A percentile compares a stretch with the other conserved stretches of the same genome.
These are phyloP conservation scores for Penicillium cosmopolitanum DNA, from an alignment of 495 filamentous ascomycete genomes.

Conservation along the genomic window DNA sequence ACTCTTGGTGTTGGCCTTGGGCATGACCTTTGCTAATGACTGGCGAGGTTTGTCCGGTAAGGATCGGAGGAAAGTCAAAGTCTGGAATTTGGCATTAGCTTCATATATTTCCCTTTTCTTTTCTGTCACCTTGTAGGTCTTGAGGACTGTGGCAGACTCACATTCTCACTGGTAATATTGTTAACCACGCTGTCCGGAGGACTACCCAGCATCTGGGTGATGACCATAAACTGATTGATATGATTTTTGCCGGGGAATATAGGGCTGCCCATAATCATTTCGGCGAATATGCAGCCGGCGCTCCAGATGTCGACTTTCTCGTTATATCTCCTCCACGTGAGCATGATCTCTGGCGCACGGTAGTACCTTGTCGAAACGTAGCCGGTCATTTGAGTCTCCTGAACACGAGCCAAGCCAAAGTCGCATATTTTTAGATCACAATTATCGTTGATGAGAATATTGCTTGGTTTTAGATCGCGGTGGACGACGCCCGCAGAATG, in stretches of 20 bases:
- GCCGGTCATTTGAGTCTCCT: slow-evolving; percentile 98
- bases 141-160: slow-evolving; percentile 42
- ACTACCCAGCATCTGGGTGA: slow-evolving; percentile 91
- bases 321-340: slow-evolving; percentile 99
- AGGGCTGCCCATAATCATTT: slow-evolving; percentile 97
- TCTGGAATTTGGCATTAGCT: slow-evolving; percentile 56
- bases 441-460: slow-evolving; percentile 98
- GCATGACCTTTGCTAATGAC: slow-evolving; percentile 85
- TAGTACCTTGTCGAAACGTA: slow-evolving; percentile 99
- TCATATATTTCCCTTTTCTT: background rate
- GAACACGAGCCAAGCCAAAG: slow-evolving; percentile 94
- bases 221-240: slow-evolving; percentile 98
- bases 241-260: slow-evolving; percentile 98
- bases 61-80: slow-evolving; percentile 91
- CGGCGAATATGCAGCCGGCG: slow-evolving; percentile 96
- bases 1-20: slow-evolving; percentile 85
- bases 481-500: slow-evolving; percentile 99
- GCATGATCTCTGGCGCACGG: slow-evolving; percentile 98
- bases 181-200: slow-evolving; percentile 95
- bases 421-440: slow-evolving; percentile 99
- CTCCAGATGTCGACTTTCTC: slow-evolving; percentile 99
- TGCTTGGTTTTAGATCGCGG: slow-evolving; percentile 95
- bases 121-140: background rate
- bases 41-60: slow-evolving; percentile 88
- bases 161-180: slow-evolving; percentile 96